phyloP scores from a whole-genome alignment of 768 basidiomycete genomes.

The Trichaptum fuscoviolaceum region DNA sequence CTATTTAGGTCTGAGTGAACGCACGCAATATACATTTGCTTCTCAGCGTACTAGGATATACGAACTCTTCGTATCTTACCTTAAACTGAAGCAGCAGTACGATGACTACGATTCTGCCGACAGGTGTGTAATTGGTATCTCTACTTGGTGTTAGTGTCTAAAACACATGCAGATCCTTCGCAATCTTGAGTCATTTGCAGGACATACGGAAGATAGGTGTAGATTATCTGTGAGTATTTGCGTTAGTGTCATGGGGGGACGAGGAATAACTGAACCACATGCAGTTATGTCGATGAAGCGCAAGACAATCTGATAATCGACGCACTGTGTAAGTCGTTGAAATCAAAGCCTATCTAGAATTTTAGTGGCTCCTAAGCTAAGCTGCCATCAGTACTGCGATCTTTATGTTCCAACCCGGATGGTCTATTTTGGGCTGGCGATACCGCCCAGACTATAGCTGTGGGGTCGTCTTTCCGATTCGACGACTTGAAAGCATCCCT shows the following conservation, averaged over 20 bases:
- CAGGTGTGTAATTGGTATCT: constrained; percentile 31
- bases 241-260: neutral
- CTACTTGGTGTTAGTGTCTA: neutral
- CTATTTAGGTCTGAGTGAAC: constrained; percentile 45
- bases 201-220: constrained; percentile 28
- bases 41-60: constrained; percentile 44
- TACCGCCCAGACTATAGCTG: constrained; percentile 73
- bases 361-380: neutral
- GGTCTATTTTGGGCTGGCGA: constrained; percentile 79
- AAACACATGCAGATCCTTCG: neutral
- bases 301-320: constrained; percentile 72
- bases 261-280: neutral
- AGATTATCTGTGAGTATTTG: constrained; percentile 46
- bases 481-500: constrained; percentile 66
- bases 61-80: constrained; percentile 48
- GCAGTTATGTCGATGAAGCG: constrained; percentile 69
- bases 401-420: constrained; percentile 56
- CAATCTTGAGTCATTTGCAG: constrained; percentile 18
- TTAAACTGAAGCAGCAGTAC: constrained; percentile 35
- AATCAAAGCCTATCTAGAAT: neutral
- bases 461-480: constrained; percentile 69
- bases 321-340: constrained; percentile 40
- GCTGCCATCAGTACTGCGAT: constrained; percentile 46
- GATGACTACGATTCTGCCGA: constrained; percentile 56
- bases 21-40: constrained; percentile 52